Evolutionary conservation across 805 yeast species (phyloP), one percentile per base, ranked within the genome.

Genomic region (Barnettozyma pratensis): DNA sequence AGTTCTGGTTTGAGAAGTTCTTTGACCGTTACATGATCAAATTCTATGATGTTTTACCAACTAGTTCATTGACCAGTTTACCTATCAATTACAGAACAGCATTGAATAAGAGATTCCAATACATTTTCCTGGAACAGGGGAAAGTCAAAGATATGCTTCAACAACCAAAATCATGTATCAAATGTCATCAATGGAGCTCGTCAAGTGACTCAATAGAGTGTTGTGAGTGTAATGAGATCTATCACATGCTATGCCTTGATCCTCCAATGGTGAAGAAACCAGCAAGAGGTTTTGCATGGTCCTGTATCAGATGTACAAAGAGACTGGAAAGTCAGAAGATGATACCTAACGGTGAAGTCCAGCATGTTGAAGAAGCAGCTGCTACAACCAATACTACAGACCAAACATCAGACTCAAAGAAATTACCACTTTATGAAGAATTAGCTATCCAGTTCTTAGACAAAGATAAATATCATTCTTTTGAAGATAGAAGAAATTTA

Each of bases 261-360:
- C 97, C 97, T 1, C 97, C 97, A 1, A 66, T 89, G 37, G 63
- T 77, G 45, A 78, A 79, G 53, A 87, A 87, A 59, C 97, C 96
- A 1, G 82, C 87, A 40, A 70, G 95, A 49, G 96, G 96, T 1
- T 86, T 88, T 61, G 87, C 89, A 7, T 91, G 97, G 97, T 77
- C 88, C 28, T 90, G 97, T 70, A 91, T 87, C 30, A 63, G 70
- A 5, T 90, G 97, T 68, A 74, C 83, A n/a, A 77, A 79, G 55
- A 74, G 70, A 32, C 54, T 51, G n/a, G 63, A 51, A 44, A 42
- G 27, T 28, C 48, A 37, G 56, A 61, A 50, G 44, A 43, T 43
- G 49, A 44, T 58, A 32, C 50, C 55, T 3, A 61, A 54, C 3
- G 44, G 31, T 39, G 49, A 35, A 35, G 37, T 37, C 47, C 47